Evolutionary conservation across 192 early-diverging fungal genomes (phyloP).

Genomic region (Coemansia erecta): DNA sequence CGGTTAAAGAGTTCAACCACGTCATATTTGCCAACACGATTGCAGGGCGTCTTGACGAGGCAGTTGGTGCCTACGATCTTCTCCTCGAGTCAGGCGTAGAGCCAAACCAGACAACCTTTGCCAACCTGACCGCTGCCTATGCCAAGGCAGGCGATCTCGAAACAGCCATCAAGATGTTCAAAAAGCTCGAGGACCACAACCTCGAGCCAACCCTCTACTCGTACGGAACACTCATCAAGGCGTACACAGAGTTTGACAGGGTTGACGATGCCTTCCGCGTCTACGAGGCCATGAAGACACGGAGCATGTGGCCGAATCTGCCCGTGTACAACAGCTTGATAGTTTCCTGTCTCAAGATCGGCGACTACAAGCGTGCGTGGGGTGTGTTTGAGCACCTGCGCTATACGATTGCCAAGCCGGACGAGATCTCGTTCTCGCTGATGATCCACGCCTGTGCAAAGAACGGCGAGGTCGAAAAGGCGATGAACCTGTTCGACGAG

Average conservation of each 20-base stretch:
- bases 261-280: slow-evolving; percentile 73
- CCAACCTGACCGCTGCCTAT: slow-evolving; percentile 79
- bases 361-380: slow-evolving; percentile 82
- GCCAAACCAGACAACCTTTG: slow-evolving; percentile 69
- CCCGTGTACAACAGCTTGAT: slow-evolving; percentile 80
- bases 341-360: slow-evolving; percentile 70
- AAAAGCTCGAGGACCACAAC: slow-evolving; percentile 55
- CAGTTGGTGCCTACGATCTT: slow-evolving; percentile 61
- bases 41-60: slow-evolving; percentile 58
- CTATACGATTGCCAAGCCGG: slow-evolving; percentile 70
- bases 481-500: slow-evolving; percentile 88
- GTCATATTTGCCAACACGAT: slow-evolving; percentile 66
- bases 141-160: slow-evolving; percentile 63
- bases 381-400: slow-evolving; percentile 86
- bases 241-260: slow-evolving; percentile 57
- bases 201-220: slow-evolving; percentile 63
- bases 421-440: slow-evolving; percentile 74
- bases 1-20: slow-evolving; percentile 51
- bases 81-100: slow-evolving; percentile 61
- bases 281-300: slow-evolving; percentile 73
- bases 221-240: slow-evolving; percentile 72
- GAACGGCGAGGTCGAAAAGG: slow-evolving; percentile 80
- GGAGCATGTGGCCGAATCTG: slow-evolving; percentile 55
- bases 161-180: slow-evolving; percentile 62
- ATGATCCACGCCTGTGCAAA: slow-evolving; percentile 93